phyloP scores from a whole-genome alignment of 1,139 yeast species.

The Geotrichum cucujoidarum region DNA sequence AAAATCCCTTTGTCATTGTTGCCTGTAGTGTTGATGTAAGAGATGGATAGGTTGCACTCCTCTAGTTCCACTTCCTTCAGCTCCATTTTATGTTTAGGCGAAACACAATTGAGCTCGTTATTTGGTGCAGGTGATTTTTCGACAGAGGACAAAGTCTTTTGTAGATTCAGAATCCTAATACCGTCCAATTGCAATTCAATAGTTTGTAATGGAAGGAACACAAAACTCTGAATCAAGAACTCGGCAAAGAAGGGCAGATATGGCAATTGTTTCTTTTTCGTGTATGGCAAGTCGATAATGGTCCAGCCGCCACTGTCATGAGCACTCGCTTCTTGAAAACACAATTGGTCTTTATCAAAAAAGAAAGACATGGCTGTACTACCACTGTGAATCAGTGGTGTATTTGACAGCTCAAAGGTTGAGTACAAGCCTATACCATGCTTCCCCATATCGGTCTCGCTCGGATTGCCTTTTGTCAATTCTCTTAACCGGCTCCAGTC shows the following conservation, averaged over 20 bases:
- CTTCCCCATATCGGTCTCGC: slow-evolving; percentile 97
- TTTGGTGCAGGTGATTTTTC: slow-evolving; percentile 28
- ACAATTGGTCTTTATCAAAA: slow-evolving; percentile 40
- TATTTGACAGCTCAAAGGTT: slow-evolving; percentile 91
- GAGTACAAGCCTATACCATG: slow-evolving; percentile 99
- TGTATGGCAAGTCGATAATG: slow-evolving; percentile 39
- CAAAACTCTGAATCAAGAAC: slow-evolving; percentile 39
- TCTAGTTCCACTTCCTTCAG: slow-evolving; percentile 29
- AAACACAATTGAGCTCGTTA: slow-evolving; percentile 24
- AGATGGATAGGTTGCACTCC: slow-evolving; percentile 33
- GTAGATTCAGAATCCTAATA: slow-evolving; percentile 29
- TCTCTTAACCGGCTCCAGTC: slow-evolving; percentile 42
- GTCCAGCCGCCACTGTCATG: slow-evolving; percentile 35
- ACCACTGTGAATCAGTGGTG: slow-evolving; percentile 42
- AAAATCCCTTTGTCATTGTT: no score
- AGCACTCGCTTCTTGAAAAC: slow-evolving; percentile 31
- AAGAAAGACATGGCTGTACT: slow-evolving; percentile 37
- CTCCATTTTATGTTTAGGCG: slow-evolving; percentile 30
- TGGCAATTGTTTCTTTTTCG: slow-evolving; percentile 32
- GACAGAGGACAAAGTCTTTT: slow-evolving; percentile 30
- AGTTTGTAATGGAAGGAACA: slow-evolving; percentile 34
- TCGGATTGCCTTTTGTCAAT: slow-evolving; percentile 52
- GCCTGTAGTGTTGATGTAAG: slow-evolving; percentile 39
- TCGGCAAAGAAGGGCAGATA: slow-evolving; percentile 36
- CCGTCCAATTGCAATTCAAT: slow-evolving; percentile 35